Base-by-base conservation (phyloP, 306 rosid genomes). In the Lagenaria siceraria region DNA sequence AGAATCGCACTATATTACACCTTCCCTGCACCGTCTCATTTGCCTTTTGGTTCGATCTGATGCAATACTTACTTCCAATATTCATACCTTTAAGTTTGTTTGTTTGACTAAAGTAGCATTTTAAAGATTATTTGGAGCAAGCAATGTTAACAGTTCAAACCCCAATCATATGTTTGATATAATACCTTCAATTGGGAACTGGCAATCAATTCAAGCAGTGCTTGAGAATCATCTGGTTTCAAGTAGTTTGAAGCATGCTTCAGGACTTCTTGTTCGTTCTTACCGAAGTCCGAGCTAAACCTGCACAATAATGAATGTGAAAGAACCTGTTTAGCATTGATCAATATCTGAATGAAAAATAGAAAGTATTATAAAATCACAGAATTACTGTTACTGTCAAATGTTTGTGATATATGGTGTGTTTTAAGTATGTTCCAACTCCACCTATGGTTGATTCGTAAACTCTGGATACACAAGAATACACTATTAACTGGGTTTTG, bases 241-340 rank as follows among this genome's bases (percentile, higher is more conserved):
- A 95, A 78, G 84, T 90, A 95, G 83, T 92, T 95, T 42, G 97
- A 92, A 25, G 82, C 84, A 53, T 89, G 97, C 89, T 88, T 95
- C 78, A 95, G 79, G 56, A 90, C 88, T 87, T 95, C 98, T 59
- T 82, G 72, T 84, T 95, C 97, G 63, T 81, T 87, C 86, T 90
- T 89, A 38, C 98, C 98, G 77, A 95, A 95, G 85, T 95, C 98
- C 31, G 80, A 18, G 79, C 93, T 95, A 74, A 83, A 95, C 97
- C 98, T 95, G 89, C 68, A 56, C 73, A 79, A 63, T 78, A 24
- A 77, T 46, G 42, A 14, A 48, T 40, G 76, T 9, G 19, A 11
- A 53, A 29, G 31, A 52, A 33, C 11, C 10, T 52, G 11, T 7
- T 22, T 48, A 21, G 54, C 31, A 22, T 5, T 6, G 19, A 68